Percentiles rank a stretch among this genome's conserved stretches.
These are phyloP conservation scores for Trypanosoma rangeli DNA, from an alignment of 208 protist genomes.

Conservation along the genomic window DNA sequence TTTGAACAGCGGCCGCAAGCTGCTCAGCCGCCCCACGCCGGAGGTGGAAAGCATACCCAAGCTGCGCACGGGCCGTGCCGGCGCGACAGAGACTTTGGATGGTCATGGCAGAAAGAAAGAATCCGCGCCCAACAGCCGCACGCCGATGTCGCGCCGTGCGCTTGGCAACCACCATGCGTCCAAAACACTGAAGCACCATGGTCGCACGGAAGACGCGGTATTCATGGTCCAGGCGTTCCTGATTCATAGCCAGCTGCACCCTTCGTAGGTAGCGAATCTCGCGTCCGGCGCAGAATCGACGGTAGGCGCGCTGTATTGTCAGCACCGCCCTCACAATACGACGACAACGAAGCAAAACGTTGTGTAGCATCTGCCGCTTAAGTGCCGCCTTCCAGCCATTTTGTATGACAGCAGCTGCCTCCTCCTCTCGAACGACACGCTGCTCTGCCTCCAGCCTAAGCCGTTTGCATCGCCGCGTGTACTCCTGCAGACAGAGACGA, in stretches of 20 bases:
- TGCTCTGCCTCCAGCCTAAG: constrained; percentile 28
- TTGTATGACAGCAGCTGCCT: constrained; percentile 49
- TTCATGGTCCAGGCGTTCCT: constrained; percentile 48
- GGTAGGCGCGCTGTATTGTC: constrained; percentile 46
- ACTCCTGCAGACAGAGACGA: constrained; percentile 48
- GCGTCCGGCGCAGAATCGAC: constrained; percentile 39
- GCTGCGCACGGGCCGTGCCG: constrained; percentile 20
- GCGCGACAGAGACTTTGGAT: constrained; percentile 49
- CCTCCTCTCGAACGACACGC: constrained; percentile 12
- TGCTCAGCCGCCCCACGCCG: not conserved
- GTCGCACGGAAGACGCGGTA: constrained; percentile 29
- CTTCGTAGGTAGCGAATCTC: constrained; percentile 62
- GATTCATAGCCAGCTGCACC: constrained; percentile 32
- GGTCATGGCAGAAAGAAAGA: constrained; percentile 38
- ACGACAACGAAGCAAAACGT: constrained; percentile 36
- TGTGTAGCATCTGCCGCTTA: constrained; percentile 36
- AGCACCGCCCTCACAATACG: constrained; percentile 38
- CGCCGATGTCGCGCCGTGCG: constrained; percentile 30
- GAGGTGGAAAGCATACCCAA: constrained; percentile 5
- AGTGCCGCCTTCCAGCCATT: constrained; percentile 35
- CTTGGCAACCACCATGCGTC: constrained; percentile 46
- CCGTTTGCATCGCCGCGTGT: constrained; percentile 32
- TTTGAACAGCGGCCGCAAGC: not conserved
- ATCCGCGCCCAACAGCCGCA: constrained; percentile 46
- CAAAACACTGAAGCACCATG: constrained; percentile 49